A percentile compares a stretch with the other conserved stretches of the same genome.
These are phyloP conservation scores for Lantana camara DNA, from an alignment of 257 asterid species.

Conservation along the genomic window DNA sequence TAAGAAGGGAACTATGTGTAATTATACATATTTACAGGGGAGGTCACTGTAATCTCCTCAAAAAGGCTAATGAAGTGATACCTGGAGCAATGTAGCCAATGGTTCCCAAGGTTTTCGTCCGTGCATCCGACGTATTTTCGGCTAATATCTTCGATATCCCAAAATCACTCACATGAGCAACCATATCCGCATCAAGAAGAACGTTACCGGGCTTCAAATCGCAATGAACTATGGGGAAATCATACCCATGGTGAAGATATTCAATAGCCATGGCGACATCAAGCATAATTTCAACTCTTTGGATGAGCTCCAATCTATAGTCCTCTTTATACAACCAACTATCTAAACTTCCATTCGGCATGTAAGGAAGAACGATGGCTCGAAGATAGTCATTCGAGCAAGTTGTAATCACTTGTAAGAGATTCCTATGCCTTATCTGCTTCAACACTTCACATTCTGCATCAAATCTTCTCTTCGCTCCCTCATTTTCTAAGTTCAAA, in stretches of 20 bases:
- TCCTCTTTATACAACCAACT: conserved; percentile 30
- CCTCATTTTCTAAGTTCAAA: conserved; percentile 28
- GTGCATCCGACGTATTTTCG: conserved; percentile 16
- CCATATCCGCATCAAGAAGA: conserved; percentile 37
- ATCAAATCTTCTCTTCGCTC: conserved; percentile 33
- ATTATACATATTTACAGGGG: too few relatives aligned
- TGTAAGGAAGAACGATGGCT: conserved; percentile 39
- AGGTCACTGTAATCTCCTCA: too few relatives aligned
- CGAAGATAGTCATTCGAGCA: conserved; percentile 30
- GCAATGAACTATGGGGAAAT: conserved; percentile 40
- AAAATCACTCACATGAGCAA: conserved; percentile 49
- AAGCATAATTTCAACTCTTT: conserved; percentile 31
- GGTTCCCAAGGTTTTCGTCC: conserved; percentile 40
- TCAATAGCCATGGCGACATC: conserved; percentile 48
- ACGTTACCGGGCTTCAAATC: conserved; percentile 44
- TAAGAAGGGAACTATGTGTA: too few relatives aligned
- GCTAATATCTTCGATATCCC: conserved; percentile 42
- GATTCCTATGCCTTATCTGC: conserved; percentile 40
- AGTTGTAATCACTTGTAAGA: conserved; percentile 39
- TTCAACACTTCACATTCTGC: conserved; percentile 37
- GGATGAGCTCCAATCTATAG: conserved; percentile 11
- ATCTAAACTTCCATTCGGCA: conserved; percentile 47
- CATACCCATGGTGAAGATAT: conserved; percentile 40
- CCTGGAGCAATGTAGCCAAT: conserved; percentile 52
- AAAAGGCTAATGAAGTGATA: background rate